Evolutionary conservation across 371 early-diverging fungal species (phyloP).

Genomic region (Mortierella sp.): DNA sequence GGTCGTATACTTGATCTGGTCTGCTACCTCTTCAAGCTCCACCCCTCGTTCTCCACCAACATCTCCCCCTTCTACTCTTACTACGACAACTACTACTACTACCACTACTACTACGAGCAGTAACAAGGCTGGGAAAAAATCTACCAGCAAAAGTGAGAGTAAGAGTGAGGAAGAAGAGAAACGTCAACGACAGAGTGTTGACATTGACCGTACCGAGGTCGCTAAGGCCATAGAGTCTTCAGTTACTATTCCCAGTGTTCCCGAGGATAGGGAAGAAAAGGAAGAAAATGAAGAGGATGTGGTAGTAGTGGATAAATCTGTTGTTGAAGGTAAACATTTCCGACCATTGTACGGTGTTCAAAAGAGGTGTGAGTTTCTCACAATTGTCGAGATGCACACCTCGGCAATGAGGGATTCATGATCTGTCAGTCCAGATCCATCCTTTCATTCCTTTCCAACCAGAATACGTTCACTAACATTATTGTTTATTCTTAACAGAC

Average conservation of each 20-base stretch:
- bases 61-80: not conserved
- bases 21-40: slow-evolving; percentile 26
- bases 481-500: not conserved
- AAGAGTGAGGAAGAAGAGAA: not conserved
- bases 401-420: not conserved
- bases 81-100: slow-evolving; percentile 10
- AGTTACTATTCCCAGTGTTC: not conserved
- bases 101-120: slow-evolving; percentile 8
- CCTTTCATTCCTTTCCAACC: not conserved
- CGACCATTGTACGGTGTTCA: not conserved
- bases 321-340: not conserved
- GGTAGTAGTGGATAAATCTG: not conserved
- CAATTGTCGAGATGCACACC: not conserved
- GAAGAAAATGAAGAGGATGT: not conserved
- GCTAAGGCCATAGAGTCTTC: not conserved
- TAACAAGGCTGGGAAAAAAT: not conserved
- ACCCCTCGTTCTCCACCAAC: not conserved
- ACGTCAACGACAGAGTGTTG: slow-evolving; percentile 4
- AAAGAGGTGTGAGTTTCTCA: not conserved
- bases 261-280: not conserved
- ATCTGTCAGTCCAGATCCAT: not conserved
- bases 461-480: not conserved
- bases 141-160: not conserved
- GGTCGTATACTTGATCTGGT: slow-evolving; percentile 36
- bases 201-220: not conserved